Base-by-base conservation (phyloP, 352 stramenopile species). In the Phytophthora aleatoria region DNA sequence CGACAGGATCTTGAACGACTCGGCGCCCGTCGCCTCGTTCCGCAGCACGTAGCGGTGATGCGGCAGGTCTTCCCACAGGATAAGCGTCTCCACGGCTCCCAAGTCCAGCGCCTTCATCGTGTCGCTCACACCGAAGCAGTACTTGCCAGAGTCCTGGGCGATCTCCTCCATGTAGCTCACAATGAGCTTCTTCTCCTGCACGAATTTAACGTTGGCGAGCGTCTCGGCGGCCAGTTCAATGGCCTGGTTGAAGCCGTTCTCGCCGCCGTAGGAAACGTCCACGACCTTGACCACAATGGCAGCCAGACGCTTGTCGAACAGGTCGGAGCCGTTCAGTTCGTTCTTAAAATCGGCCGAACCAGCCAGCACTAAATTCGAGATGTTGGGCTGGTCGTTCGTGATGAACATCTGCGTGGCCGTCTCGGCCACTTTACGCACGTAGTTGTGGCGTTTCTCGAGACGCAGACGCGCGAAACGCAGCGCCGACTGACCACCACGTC, bases 141-240 rank as follows among this genome's bases (percentile, higher is more conserved):
- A 99, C 74, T 99, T 99, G 64, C 98, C 98, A 27, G 97, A 99
- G 80, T 99, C 98, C 72, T 91, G 86, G 36, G 90, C 92, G 66
- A 99, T 99, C 79, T 99, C 97, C 61, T 99, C 98, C 90, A 99
- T 99, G 81, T 99, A 99, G 57, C 92, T 95, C 71, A 98, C 95
- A 49, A 99, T 97, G 28, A 99, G 81, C 64, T 98, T 98, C 92
- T 99, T 99, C 84, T 99, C 98, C 80, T 99, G 97, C 58, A 99
- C 97, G 50, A 99, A 97, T 81, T 99, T 99, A 69, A 99, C 98
- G 69, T 98, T 98, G 5, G 96, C 77, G 6, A 99, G 79, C 39
- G 97, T 98, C 77, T 99, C 98, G 5, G 97, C 95, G 10, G 91
- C 92, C 45, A 99, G 84, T 67, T 99, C 97, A 78, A 99, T 99